Conservation (phyloP, 2,329 filamentous ascomycete species). For the Pezicula radicicola region DNA sequence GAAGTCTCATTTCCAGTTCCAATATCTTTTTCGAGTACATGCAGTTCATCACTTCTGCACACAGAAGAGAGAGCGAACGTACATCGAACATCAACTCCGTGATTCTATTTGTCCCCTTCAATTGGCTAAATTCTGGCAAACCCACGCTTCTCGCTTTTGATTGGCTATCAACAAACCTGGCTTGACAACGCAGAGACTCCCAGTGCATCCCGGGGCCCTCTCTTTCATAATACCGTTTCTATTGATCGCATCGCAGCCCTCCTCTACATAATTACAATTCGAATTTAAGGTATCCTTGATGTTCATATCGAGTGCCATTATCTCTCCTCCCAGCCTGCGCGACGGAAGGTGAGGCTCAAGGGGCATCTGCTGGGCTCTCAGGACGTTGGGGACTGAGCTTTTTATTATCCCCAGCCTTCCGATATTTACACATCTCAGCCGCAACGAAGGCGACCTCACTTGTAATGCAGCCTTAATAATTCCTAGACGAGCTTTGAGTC, state of each 20-base stretch:
- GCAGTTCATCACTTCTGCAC: too few relatives aligned
- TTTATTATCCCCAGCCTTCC: conserved; percentile 4
- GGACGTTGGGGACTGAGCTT: not conserved
- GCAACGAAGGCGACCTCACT: conserved; percentile 7
- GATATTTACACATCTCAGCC: conserved; percentile 3
- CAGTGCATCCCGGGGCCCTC: conserved; percentile 1
- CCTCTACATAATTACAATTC: not conserved
- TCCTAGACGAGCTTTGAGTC: conserved; percentile 9
- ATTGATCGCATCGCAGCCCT: conserved; percentile 5
- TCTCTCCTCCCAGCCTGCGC: not conserved
- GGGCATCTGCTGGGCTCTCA: not conserved
- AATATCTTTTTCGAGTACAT: too few relatives aligned
- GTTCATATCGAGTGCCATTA: not conserved
- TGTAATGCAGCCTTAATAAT: conserved; percentile 19
- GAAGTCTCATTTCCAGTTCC: too few relatives aligned
- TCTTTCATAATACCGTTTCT: conserved; percentile 2
- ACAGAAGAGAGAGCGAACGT: too few relatives aligned
- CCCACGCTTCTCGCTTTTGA: not conserved
- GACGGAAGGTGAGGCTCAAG: not conserved
- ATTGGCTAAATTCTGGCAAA: not conserved
- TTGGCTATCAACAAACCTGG: not conserved
- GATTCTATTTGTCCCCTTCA: not conserved
- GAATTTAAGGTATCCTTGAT: not conserved
- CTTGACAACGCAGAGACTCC: not conserved
- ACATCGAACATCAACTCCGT: not conserved